Conservation (phyloP, 305 asterid genomes). For the Fraxinus nigra region DNA sequence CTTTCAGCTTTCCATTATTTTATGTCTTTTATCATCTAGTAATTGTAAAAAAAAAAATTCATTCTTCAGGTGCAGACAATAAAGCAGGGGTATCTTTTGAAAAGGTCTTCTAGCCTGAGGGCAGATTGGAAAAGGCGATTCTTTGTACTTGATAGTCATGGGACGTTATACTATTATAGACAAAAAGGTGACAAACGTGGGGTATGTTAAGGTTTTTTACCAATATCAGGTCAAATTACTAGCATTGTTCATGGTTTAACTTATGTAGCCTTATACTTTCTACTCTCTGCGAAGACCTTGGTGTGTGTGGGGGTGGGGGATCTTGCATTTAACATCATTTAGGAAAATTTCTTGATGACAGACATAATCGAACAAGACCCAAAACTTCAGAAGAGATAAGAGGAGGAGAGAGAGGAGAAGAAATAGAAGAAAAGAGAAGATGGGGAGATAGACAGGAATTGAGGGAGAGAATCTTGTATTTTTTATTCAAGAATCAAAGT, state of each 20-base stretch:
- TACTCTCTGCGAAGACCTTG: constrained; percentile 11
- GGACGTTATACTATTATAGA: constrained; percentile 81
- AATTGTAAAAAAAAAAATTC: constrained; percentile 15
- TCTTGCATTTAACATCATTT: constrained; percentile 12
- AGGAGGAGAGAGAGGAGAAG: background rate
- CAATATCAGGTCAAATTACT: constrained; percentile 22
- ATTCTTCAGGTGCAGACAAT: constrained; percentile 66
- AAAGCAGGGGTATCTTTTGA: constrained; percentile 92
- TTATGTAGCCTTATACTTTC: constrained; percentile 15
- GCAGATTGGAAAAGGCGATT: constrained; percentile 98
- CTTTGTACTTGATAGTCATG: constrained; percentile 87
- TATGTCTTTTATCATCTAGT: background rate
- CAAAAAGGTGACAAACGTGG: constrained; percentile 65
- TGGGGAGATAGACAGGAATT: background rate
- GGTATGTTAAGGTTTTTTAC: constrained; percentile 40
- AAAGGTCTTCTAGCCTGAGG: constrained; percentile 88
- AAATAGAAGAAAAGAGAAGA: background rate
- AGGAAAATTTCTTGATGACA: background rate
- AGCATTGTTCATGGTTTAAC: constrained; percentile 17
- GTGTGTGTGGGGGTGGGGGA: background rate
- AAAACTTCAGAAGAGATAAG: background rate
- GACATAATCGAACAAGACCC: background rate
- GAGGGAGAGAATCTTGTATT: background rate
- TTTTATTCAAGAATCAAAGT: background rate
- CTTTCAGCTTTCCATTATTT: constrained; percentile 7